Conservation (phyloP, 2,329 filamentous ascomycete genomes). For the Colletotrichum cereale region DNA sequence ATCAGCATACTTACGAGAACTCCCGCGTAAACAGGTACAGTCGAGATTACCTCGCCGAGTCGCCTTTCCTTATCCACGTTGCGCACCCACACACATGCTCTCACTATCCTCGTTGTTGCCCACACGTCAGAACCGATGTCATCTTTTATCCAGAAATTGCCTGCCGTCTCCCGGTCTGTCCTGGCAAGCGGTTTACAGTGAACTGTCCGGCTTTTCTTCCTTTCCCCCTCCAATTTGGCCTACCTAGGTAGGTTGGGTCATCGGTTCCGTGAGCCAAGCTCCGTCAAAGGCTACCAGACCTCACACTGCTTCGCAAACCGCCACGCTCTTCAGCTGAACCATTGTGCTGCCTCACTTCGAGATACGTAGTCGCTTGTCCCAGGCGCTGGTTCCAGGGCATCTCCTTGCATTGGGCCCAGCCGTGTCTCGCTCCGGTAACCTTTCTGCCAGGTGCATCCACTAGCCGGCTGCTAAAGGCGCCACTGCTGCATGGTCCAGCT, state of each 20-base stretch:
- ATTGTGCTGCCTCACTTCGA: slow-evolving; percentile 16
- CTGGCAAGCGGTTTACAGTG: background rate
- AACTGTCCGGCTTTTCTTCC: background rate
- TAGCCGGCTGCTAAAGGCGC: slow-evolving; percentile 33
- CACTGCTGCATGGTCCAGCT: slow-evolving; percentile 38
- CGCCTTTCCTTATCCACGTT: background rate
- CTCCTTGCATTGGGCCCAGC: slow-evolving; percentile 23
- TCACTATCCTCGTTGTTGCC: background rate
- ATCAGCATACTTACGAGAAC: background rate
- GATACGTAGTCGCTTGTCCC: slow-evolving; percentile 13
- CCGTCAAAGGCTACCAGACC: slow-evolving; percentile 11
- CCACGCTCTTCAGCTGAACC: slow-evolving; percentile 38
- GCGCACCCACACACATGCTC: background rate
- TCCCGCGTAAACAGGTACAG: background rate
- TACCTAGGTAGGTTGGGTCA: slow-evolving; percentile 11
- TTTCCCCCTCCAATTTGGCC: slow-evolving; percentile 9
- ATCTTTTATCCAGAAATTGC: background rate
- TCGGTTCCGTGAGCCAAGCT: slow-evolving; percentile 22
- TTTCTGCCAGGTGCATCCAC: slow-evolving; percentile 29
- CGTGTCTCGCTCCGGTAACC: slow-evolving; percentile 33
- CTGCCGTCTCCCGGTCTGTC: slow-evolving; percentile 15
- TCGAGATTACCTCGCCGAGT: background rate
- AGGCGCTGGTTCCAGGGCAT: slow-evolving; percentile 25
- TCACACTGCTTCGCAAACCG: slow-evolving; percentile 31
- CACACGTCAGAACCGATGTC: background rate